Conservation (phyloP, 208 protist species). For the Tritrichomonas foetus region DNA sequence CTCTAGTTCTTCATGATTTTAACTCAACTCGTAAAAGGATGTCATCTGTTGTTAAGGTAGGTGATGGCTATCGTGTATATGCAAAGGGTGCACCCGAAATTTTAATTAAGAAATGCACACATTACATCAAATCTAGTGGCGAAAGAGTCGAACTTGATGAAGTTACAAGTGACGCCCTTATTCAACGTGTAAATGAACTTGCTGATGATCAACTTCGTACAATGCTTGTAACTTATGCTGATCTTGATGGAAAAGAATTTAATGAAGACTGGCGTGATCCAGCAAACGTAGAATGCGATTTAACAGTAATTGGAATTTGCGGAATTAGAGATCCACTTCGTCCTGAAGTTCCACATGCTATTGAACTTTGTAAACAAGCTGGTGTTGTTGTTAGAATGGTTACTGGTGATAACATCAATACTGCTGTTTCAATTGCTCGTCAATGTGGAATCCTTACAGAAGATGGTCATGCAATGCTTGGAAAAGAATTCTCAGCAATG, state of each 20-base stretch:
- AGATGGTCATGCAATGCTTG: conserved; percentile 39
- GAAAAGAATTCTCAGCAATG: conserved; percentile 34
- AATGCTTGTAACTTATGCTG: conserved; percentile 1
- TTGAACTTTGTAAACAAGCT: conserved; percentile 61
- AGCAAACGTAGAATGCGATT: conserved; percentile 5
- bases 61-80: background rate
- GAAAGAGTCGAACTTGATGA: background rate
- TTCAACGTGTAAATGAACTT: conserved; percentile 13
- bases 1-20: background rate
- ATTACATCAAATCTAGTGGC: background rate
- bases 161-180: background rate
- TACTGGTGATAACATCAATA: conserved; percentile 72
- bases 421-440: conserved; percentile 66
- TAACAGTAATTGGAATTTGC: background rate
- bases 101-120: background rate
- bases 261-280: background rate
- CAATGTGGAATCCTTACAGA: conserved; percentile 38
- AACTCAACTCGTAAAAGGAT: conserved; percentile 8
- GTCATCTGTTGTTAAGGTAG: background rate
- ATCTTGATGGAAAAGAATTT: background rate
- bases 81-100: conserved; percentile 22
- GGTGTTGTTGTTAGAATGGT: conserved; percentile 80
- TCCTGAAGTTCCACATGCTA: conserved; percentile 57
- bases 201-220: conserved; percentile 14
- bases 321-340: conserved; percentile 48